These are phyloP conservation scores for Pythium rishiriense DNA, from an alignment of 352 stramenopile genomes.

Conservation along the genomic window DNA sequence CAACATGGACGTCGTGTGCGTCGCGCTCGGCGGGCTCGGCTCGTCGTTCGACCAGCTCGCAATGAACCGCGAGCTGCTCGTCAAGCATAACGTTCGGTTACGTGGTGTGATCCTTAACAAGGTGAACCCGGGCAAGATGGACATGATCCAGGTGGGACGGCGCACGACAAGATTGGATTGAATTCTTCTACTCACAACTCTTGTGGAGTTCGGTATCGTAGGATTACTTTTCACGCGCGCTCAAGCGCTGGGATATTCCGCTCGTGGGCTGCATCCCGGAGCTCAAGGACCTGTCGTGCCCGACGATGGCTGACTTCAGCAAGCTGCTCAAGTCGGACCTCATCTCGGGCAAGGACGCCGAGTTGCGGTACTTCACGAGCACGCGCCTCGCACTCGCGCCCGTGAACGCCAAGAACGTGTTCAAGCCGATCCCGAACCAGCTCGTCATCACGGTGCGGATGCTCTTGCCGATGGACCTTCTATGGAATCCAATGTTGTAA, in stretches of 20 bases:
- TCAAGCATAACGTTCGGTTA: slow-evolving; percentile 75
- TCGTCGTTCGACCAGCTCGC: slow-evolving; percentile 86
- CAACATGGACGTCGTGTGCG: slow-evolving; percentile 78
- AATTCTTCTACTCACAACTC: not conserved
- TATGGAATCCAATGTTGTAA: not conserved
- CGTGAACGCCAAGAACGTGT: slow-evolving; percentile 73
- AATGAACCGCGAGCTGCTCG: slow-evolving; percentile 83
- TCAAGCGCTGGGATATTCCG: slow-evolving; percentile 89
- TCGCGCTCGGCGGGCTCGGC: slow-evolving; percentile 75
- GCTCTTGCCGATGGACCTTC: too few species aligned
- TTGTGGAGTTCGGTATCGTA: slow-evolving; percentile 23
- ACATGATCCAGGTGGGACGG: slow-evolving; percentile 86
- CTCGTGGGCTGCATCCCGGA: slow-evolving; percentile 89
- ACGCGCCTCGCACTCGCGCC: slow-evolving; percentile 78
- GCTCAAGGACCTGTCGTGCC: slow-evolving; percentile 75
- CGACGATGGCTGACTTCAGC: slow-evolving; percentile 87
- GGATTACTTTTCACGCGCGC: slow-evolving; percentile 88
- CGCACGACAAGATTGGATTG: too few species aligned
- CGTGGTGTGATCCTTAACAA: slow-evolving; percentile 88
- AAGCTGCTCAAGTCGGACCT: slow-evolving; percentile 84
- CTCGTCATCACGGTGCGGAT: slow-evolving; percentile 78
- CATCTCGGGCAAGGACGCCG: slow-evolving; percentile 72
- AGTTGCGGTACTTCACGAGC: slow-evolving; percentile 84
- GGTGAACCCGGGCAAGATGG: slow-evolving; percentile 86
- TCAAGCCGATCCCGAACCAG: slow-evolving; percentile 86